Base-by-base conservation (phyloP, 2,329 filamentous ascomycete genomes). In the Xylaria sp. region DNA sequence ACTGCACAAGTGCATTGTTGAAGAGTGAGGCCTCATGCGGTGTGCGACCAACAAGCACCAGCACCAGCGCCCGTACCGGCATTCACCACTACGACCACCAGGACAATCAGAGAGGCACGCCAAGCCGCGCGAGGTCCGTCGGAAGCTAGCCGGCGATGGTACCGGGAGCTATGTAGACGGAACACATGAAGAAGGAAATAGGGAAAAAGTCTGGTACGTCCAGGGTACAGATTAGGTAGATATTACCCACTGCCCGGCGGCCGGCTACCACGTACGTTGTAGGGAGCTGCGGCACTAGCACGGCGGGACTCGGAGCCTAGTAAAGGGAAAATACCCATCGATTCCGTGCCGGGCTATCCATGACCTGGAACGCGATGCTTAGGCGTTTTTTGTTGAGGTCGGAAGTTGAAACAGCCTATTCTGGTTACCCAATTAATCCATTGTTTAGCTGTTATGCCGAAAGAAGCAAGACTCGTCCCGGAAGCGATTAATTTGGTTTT, bases 1-100 rank as follows among this genome's bases (percentile, higher is more conserved):
- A 50, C 59, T 63, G 63, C 63, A 48, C 45, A 43, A 39, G n/a
- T 55, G 44, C 29, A 34, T 47, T 38, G 40, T 16, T n/a, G 47
- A 43, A 34, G 54, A 55, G 45, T 42, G 22, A 48, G 39, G 42
- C 44, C 34, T 37, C 39, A 42, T 42, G 26, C 34, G 45, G 26
- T 52, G 34, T 44, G 44, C 44, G 48, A 55, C 46, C 16, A 37
- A n/a, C 39, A 19, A 48, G 39, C 9, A 22, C 37, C 20, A 45
- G 44, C 44, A n/a, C n/a, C n/a, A n/a, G n/a, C n/a, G n/a, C n/a
- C n/a, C n/a, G n/a, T n/a, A n/a, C n/a, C n/a, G n/a, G n/a, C n/a
- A n/a, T n/a, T n/a, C n/a, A n/a, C n/a, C n/a, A n/a, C n/a, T n/a
- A n/a, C n/a, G n/a, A n/a, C n/a, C n/a, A n/a, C n/a, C n/a, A n/a